Percentiles rank a stretch among this genome's conserved stretches.
Evolutionary conservation across 371 early-diverging fungal genomes (phyloP).

Genomic region (Lichtheimia ornata): DNA sequence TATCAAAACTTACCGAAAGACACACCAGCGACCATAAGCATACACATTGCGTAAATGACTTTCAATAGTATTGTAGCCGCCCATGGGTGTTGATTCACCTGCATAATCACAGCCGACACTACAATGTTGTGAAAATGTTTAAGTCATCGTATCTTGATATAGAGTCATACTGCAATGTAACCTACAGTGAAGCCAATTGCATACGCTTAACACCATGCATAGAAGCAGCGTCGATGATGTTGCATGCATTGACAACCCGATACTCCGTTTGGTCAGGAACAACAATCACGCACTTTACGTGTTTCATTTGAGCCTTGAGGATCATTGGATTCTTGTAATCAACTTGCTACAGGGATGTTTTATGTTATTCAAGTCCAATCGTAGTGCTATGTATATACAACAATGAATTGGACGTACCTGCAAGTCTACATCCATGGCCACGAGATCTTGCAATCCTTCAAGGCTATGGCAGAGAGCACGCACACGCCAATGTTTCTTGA

Average conservation of each 20-base stretch:
- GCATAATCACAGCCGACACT: conserved; percentile 3
- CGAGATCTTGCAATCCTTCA: conserved; percentile 7
- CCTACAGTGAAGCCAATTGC: conserved; percentile 10
- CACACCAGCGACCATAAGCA: conserved; percentile 19
- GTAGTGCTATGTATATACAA: neutral
- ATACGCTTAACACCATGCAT: conserved; percentile 8
- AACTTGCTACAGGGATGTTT: conserved; percentile 6
- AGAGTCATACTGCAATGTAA: neutral
- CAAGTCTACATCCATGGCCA: conserved; percentile 11
- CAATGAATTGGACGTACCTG: conserved; percentile 6
- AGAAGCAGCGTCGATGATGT: conserved; percentile 11
- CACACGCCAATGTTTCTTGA: conserved; percentile 21
- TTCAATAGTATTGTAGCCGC: conserved; percentile 8
- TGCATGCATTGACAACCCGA: neutral
- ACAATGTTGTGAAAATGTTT: neutral
- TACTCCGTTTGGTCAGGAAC: conserved; percentile 4
- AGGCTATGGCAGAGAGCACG: conserved; percentile 12
- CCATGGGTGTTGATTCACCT: neutral
- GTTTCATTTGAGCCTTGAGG: conserved; percentile 7
- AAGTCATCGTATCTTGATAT: neutral
- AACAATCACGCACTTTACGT: conserved; percentile 16
- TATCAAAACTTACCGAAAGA: conserved; percentile 7
- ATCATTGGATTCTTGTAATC: conserved; percentile 11
- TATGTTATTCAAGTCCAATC: too few relatives aligned
- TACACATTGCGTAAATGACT: conserved; percentile 11